Evolutionary conservation across 768 basidiomycete genomes (phyloP).

Genomic region (Candolleomyces efflorescens): DNA sequence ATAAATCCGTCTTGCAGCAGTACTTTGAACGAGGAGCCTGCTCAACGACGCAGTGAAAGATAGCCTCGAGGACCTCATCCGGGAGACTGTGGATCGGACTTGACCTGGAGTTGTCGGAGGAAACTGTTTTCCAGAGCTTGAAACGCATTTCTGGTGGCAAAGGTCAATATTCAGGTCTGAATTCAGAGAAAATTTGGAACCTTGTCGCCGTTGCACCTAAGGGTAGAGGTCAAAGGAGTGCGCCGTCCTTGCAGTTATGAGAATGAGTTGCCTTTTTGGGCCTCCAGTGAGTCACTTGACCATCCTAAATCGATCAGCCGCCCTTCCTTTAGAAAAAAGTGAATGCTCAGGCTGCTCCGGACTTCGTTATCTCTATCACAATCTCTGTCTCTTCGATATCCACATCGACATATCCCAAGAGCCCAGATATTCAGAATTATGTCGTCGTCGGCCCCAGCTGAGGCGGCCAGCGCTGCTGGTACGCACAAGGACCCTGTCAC

Average conservation of each 20-base stretch:
- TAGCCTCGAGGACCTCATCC: neutral
- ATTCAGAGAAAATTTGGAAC: too few relatives aligned
- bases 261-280: neutral
- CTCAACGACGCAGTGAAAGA: neutral
- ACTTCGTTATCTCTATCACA: conserved; percentile 18
- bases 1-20: neutral
- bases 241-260: neutral
- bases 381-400: conserved; percentile 5
- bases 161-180: too few relatives aligned
- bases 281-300: conserved; percentile 8
- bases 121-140: too few relatives aligned
- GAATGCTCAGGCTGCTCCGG: conserved; percentile 30
- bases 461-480: conserved; percentile 31
- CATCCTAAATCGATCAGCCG: conserved; percentile 2
- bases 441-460: conserved; percentile 30
- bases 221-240: neutral
- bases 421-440: conserved; percentile 26
- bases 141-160: too few relatives aligned
- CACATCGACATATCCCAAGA: conserved; percentile 6
- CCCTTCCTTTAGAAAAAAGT: conserved; percentile 17
- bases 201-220: neutral
- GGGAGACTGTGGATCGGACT: too few relatives aligned
- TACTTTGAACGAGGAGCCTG: neutral
- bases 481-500: conserved; percentile 80
- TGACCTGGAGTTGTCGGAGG: too few relatives aligned